Conservation (phyloP, 176 grass and related monocot species). For the Aechmea fasciata region DNA sequence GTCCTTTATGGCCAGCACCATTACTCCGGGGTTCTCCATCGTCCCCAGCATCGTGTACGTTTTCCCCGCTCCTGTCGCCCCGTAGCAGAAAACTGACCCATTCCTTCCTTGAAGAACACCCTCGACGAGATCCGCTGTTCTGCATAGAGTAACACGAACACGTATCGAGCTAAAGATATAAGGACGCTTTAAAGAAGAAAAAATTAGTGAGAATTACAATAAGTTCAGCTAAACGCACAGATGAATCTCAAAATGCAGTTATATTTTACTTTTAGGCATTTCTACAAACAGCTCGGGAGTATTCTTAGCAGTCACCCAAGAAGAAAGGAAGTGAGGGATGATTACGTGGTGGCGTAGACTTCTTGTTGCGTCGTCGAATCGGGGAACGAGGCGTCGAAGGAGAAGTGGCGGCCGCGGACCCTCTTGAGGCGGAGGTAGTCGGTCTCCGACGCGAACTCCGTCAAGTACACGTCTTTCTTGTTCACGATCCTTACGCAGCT, state of each 20-base stretch:
- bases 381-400: slow-evolving; percentile 78
- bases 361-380: slow-evolving; percentile 67
- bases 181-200: neutral
- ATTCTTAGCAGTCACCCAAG: neutral
- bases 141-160: slow-evolving; percentile 29
- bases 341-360: slow-evolving; percentile 75
- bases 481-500: slow-evolving; percentile 94
- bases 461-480: slow-evolving; percentile 79
- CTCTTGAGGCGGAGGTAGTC: slow-evolving; percentile 90
- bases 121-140: slow-evolving; percentile 79
- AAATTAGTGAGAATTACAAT: neutral
- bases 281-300: neutral
- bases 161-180: neutral
- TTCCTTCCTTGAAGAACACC: slow-evolving; percentile 87
- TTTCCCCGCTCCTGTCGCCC: slow-evolving; percentile 94
- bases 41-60: slow-evolving; percentile 96
- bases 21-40: slow-evolving; percentile 69
- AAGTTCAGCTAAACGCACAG: too few species aligned
- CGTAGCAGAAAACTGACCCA: slow-evolving; percentile 95
- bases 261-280: neutral
- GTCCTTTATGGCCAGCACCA: slow-evolving; percentile 96
- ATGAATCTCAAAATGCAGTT: neutral
- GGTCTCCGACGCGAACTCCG: slow-evolving; percentile 69
- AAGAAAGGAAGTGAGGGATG: neutral
- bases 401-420: slow-evolving; percentile 79